These are phyloP conservation scores for Fraxinus nigra DNA, from an alignment of 305 asterid genomes.

Conservation along the genomic window DNA sequence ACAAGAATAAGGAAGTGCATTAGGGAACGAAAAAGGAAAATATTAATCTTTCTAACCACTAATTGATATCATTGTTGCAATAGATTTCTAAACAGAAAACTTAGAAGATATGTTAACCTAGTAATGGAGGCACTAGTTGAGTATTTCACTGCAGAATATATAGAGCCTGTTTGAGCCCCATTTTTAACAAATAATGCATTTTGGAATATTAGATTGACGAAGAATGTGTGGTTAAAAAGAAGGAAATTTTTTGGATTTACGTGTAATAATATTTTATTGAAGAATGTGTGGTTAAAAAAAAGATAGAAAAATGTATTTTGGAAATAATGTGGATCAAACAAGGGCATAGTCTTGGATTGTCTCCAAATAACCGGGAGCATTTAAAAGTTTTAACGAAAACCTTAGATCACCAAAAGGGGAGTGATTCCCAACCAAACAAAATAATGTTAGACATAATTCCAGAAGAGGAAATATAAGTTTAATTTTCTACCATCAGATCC, in stretches of 20 bases:
- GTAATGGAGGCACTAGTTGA: not conserved
- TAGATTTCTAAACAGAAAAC: not conserved
- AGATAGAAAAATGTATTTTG: not conserved
- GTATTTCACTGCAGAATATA: not conserved
- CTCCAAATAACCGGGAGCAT: not conserved
- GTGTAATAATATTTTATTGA: not conserved
- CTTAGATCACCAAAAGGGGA: not conserved
- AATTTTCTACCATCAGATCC: not conserved
- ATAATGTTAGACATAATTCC: not conserved
- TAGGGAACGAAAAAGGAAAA: not conserved
- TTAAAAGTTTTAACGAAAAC: not conserved
- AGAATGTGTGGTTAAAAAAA: not conserved
- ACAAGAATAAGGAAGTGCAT: conserved; percentile 5
- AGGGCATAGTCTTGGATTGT: not conserved
- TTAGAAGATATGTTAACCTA: not conserved
- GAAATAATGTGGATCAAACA: not conserved
- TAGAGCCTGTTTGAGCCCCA: not conserved
- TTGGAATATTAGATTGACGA: not conserved
- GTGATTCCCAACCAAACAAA: not conserved
- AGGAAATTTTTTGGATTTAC: not conserved
- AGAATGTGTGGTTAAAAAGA: not conserved
- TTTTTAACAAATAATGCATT: not conserved
- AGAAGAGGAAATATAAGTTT: not conserved
- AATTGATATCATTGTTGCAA: not conserved
- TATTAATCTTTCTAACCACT: not conserved